These are phyloP conservation scores for Aphanomyces euteiches DNA, from an alignment of 352 stramenopile species.

Conservation along the genomic window DNA sequence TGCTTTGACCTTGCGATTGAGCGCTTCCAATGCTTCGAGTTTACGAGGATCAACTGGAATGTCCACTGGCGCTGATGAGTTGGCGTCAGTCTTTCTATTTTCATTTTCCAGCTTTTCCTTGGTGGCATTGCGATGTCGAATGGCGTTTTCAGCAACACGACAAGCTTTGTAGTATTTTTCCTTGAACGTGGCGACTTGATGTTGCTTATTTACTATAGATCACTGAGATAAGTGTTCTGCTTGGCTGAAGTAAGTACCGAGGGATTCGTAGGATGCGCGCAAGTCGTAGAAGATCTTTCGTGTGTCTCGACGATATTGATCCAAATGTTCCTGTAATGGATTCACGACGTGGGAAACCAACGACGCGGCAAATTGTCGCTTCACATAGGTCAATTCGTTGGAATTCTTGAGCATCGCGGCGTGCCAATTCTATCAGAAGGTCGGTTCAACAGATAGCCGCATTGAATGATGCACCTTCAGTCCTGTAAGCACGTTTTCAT, in stretches of 20 bases:
- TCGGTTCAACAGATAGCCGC: background rate
- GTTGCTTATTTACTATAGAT: conserved; percentile 1
- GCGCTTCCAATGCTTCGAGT: background rate
- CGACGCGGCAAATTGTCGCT: background rate
- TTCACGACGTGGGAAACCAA: background rate
- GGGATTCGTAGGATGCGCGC: conserved; percentile 13
- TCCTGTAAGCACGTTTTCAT: background rate
- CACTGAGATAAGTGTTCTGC: too few relatives aligned
- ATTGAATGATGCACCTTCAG: background rate
- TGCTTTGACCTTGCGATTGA: conserved; percentile 14
- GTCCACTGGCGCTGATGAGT: background rate
- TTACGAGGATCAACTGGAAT: background rate
- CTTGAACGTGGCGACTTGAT: background rate
- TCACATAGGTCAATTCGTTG: background rate
- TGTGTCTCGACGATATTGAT: conserved; percentile 12
- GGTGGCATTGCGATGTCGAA: background rate
- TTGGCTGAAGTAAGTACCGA: background rate
- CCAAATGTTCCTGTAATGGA: conserved; percentile 1
- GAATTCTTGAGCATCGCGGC: background rate
- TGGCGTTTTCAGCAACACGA: conserved; percentile 5
- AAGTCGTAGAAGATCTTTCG: conserved; percentile 23
- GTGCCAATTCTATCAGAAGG: conserved; percentile 16
- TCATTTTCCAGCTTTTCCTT: conserved; percentile 15
- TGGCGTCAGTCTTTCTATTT: background rate
- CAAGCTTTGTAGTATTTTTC: conserved; percentile 5